Evolutionary conservation across 192 early-diverging fungal genomes (phyloP).

Genomic region (Linnemannia zychae): DNA sequence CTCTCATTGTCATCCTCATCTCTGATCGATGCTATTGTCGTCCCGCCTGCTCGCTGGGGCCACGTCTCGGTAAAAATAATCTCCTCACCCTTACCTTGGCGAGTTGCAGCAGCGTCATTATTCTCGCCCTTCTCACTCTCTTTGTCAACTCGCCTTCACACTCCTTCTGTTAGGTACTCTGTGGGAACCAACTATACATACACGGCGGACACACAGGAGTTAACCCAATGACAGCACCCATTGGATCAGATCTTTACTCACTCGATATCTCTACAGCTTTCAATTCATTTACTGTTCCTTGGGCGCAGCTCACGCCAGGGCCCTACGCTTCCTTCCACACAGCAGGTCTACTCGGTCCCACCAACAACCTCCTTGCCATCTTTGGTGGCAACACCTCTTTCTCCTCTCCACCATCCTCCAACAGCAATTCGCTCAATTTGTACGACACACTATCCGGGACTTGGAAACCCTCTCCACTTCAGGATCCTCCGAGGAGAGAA

Average conservation of each 20-base stretch:
- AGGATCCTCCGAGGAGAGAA: conserved; percentile 48
- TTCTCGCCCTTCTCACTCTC: not conserved
- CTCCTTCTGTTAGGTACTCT: conserved; percentile 25
- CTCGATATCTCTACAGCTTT: conserved; percentile 44
- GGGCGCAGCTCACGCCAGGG: conserved; percentile 44
- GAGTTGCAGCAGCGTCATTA: no score
- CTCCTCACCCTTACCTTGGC: no score
- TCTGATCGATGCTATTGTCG: conserved; percentile 18
- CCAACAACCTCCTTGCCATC: conserved; percentile 33
- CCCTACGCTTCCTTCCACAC: conserved; percentile 49
- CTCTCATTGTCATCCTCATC: not conserved
- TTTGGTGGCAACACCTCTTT: conserved; percentile 54
- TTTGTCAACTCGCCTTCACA: not conserved
- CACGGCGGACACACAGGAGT: conserved; percentile 54
- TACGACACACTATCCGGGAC: conserved; percentile 26
- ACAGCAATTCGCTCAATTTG: conserved; percentile 29
- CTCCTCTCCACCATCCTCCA: not conserved
- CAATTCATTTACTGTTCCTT: conserved; percentile 40
- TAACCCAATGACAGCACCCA: conserved; percentile 37
- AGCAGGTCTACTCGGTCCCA: conserved; percentile 17
- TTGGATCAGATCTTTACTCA: conserved; percentile 48
- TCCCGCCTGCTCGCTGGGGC: conserved; percentile 44
- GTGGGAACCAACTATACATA: conserved; percentile 34
- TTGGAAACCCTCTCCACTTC: conserved; percentile 27
- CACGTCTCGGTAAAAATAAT: conserved; percentile 38